phyloP scores from a whole-genome alignment of 805 yeast genomes.

The Hyphopichia homilentoma region DNA sequence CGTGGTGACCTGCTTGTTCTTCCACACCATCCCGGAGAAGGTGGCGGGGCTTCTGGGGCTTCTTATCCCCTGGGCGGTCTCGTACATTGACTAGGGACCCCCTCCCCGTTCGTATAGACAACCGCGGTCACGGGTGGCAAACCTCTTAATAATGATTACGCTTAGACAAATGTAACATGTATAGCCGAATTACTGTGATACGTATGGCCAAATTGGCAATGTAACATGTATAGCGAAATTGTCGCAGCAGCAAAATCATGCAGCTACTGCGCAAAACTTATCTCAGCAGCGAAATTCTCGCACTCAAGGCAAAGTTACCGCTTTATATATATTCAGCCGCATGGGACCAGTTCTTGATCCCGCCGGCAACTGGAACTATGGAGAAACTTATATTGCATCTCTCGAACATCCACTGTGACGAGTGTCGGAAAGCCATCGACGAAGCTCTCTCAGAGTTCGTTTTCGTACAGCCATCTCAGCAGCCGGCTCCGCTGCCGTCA shows the following conservation, averaged over 20 bases:
- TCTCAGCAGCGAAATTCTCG: constrained; percentile 1
- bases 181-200: too few species aligned
- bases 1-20: constrained; percentile 44
- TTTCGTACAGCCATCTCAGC: neutral
- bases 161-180: too few species aligned
- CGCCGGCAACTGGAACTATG: constrained; percentile 14
- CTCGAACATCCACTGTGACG: constrained; percentile 53
- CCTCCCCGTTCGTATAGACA: too few species aligned
- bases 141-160: too few species aligned
- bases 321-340: too few species aligned
- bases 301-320: neutral
- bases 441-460: constrained; percentile 19
- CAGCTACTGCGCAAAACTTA: neutral
- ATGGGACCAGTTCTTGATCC: too few species aligned
- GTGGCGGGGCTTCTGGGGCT: constrained; percentile 43
- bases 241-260: constrained; percentile 2
- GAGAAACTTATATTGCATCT: constrained; percentile 21
- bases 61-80: constrained; percentile 18
- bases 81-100: constrained; percentile 2
- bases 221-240: constrained; percentile 2
- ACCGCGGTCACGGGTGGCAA: too few species aligned
- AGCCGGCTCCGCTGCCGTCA: constrained; percentile 1
- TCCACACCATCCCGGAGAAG: constrained; percentile 47
- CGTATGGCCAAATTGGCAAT: too few species aligned
- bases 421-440: constrained; percentile 42